These are phyloP conservation scores for Pseudozyma hubeiensis DNA, from an alignment of 1,284 basidiomycete genomes.

Conservation along the genomic window DNA sequence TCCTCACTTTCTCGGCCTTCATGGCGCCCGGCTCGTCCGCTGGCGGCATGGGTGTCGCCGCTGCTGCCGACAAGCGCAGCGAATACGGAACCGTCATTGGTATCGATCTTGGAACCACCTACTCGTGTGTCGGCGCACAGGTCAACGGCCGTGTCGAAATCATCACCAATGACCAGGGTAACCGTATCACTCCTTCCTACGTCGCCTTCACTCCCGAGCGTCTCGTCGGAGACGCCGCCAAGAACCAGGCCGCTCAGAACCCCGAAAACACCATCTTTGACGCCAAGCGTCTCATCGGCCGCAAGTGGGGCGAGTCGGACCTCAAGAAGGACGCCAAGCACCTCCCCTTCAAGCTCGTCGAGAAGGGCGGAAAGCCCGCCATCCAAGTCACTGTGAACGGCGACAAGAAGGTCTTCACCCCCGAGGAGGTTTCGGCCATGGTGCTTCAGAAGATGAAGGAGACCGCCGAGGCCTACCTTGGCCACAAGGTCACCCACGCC, in stretches of 20 bases:
- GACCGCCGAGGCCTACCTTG: constrained; percentile 96
- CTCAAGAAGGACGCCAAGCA: constrained; percentile 95
- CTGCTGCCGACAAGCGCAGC: constrained; percentile 61
- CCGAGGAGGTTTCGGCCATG: constrained; percentile 98
- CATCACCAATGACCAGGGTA: constrained; percentile 71
- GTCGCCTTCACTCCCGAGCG: constrained; percentile 76
- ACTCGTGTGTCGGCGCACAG: constrained; percentile 78
- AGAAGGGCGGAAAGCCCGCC: constrained; percentile 68
- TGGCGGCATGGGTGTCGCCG: constrained; percentile 60
- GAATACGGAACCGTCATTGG: constrained; percentile 89
- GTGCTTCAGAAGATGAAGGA: constrained; percentile 98
- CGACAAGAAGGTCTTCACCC: constrained; percentile 91
- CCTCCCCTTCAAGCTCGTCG: constrained; percentile 90
- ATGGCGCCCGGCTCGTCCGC: constrained; percentile 43
- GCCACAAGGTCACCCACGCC: constrained; percentile 82
- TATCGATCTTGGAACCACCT: constrained; percentile 76
- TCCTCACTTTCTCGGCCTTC: constrained; percentile 57
- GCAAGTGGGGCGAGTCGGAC: constrained; percentile 84
- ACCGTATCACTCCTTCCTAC: constrained; percentile 69
- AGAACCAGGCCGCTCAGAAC: constrained; percentile 82
- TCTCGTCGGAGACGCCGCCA: constrained; percentile 93
- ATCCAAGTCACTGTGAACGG: constrained; percentile 77
- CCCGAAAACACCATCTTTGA: constrained; percentile 77
- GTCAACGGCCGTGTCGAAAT: constrained; percentile 73
- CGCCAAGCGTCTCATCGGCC: constrained; percentile 89